phyloP scores from a whole-genome alignment of 1,139 yeast genomes.

The Zygoascus sp. region DNA sequence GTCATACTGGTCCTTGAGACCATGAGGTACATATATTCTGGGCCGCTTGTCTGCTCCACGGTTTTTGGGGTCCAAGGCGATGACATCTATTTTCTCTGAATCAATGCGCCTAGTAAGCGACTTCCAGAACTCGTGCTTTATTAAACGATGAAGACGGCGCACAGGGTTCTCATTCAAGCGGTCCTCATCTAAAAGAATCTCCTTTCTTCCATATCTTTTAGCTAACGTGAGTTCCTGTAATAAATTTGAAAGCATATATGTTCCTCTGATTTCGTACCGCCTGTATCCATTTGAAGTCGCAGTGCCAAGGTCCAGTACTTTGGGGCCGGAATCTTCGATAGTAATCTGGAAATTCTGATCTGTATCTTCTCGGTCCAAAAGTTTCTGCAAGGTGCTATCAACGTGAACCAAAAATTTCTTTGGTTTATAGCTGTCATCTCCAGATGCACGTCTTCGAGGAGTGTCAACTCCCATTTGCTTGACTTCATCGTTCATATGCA shows the following conservation, averaged over 20 bases:
- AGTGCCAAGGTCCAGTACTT: constrained; percentile 76
- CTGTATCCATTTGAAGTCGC: constrained; percentile 78
- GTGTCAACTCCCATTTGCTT: constrained; percentile 13
- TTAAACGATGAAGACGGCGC: constrained; percentile 65
- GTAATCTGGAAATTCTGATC: constrained; percentile 85
- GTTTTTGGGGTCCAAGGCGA: constrained; percentile 79
- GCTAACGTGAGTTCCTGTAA: constrained; percentile 90
- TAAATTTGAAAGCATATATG: constrained; percentile 84
- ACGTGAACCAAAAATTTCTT: constrained; percentile 74
- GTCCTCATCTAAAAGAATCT: constrained; percentile 75
- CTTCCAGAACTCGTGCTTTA: constrained; percentile 77
- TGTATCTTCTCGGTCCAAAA: constrained; percentile 78
- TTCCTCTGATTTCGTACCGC: constrained; percentile 73
- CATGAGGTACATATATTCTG: constrained; percentile 71
- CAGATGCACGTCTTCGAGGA: constrained; percentile 18
- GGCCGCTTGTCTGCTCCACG: constrained; percentile 56
- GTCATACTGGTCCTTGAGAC: constrained; percentile 67
- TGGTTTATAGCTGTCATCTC: constrained; percentile 50
- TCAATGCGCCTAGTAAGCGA: constrained; percentile 70
- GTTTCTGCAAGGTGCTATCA: constrained; percentile 62
- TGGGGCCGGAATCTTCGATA: constrained; percentile 91
- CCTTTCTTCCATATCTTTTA: constrained; percentile 69
- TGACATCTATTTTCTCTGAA: constrained; percentile 52
- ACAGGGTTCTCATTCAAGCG: constrained; percentile 88
- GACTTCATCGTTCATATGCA: constrained; percentile 15